A percentile compares a stretch with the other conserved stretches of the same genome.
Evolutionary conservation across 768 basidiomycete species (phyloP).

Genomic region (Atractiella rhizophila): DNA sequence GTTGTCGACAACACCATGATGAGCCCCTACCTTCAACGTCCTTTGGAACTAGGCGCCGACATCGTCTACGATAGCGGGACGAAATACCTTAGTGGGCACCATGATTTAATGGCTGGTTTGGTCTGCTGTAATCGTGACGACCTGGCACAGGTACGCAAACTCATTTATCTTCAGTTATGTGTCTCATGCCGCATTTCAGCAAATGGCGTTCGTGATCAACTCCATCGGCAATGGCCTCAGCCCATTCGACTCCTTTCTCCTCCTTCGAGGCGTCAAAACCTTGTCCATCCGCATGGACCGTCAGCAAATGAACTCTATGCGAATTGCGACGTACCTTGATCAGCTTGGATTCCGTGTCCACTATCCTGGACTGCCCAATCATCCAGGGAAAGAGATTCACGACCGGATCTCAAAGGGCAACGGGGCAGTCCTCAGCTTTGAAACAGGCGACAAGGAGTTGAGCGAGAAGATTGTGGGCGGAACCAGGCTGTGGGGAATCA

Average conservation of each 20-base stretch:
- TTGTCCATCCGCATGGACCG: constrained; percentile 87
- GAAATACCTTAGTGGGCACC: constrained; percentile 91
- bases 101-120: constrained; percentile 95
- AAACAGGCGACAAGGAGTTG: constrained; percentile 66
- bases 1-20: constrained; percentile 99
- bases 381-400: constrained; percentile 70
- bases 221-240: constrained; percentile 77
- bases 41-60: constrained; percentile 84
- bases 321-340: constrained; percentile 65
- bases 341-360: constrained; percentile 65
- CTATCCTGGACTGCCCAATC: constrained; percentile 64
- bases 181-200: constrained; percentile 24
- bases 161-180: not conserved
- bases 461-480: constrained; percentile 82
- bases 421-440: constrained; percentile 83
- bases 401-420: constrained; percentile 68
- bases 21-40: constrained; percentile 90
- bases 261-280: constrained; percentile 85
- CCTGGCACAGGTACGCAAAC: constrained; percentile 40
- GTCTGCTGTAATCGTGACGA: constrained; percentile 81
- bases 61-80: constrained; percentile 95
- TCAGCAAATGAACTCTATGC: constrained; percentile 55
- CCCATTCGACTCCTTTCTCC: constrained; percentile 87
- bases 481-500: constrained; percentile 86
- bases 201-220: constrained; percentile 77